Percentiles rank a stretch among this genome's conserved stretches.
Evolutionary conservation across 2,329 filamentous ascomycete species (phyloP).

Genomic region (Aspergillus bombycis): DNA sequence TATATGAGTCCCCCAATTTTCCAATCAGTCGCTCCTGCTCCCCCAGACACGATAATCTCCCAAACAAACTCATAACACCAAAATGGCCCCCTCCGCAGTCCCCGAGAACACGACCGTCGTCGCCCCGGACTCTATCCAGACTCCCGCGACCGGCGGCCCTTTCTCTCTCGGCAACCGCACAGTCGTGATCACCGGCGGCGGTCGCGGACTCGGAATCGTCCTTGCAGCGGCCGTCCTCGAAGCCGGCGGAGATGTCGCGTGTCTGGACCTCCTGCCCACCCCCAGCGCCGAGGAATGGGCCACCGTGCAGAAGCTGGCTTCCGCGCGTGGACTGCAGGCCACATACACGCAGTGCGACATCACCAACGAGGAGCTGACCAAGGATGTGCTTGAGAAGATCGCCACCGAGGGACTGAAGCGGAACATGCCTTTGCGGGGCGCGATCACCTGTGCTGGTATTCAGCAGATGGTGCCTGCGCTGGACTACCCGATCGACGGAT

Average conservation of each 20-base stretch:
- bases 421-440: constrained; percentile 27
- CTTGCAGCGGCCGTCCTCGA: constrained; percentile 55
- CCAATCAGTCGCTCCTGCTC: not conserved
- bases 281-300: constrained; percentile 44
- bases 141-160: constrained; percentile 37
- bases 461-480: constrained; percentile 52
- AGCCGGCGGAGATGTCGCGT: constrained; percentile 54
- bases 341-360: constrained; percentile 53
- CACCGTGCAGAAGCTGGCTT: constrained; percentile 46
- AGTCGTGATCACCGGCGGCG: constrained; percentile 54
- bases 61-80: constrained; percentile 1
- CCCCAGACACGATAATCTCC: not conserved
- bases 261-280: constrained; percentile 49
- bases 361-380: constrained; percentile 48
- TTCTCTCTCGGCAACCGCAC: constrained; percentile 51
- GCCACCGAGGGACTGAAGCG: constrained; percentile 27
- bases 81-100: constrained; percentile 26
- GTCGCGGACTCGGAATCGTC: constrained; percentile 55
- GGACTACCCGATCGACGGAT: constrained; percentile 48
- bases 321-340: constrained; percentile 35
- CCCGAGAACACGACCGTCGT: constrained; percentile 25
- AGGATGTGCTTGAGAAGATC: constrained; percentile 41
- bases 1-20: not conserved
- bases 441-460: constrained; percentile 54
- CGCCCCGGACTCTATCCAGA: constrained; percentile 36